These are phyloP conservation scores for Ceratocystis diversiconidia DNA, from an alignment of 2,329 filamentous ascomycete genomes.

Conservation along the genomic window DNA sequence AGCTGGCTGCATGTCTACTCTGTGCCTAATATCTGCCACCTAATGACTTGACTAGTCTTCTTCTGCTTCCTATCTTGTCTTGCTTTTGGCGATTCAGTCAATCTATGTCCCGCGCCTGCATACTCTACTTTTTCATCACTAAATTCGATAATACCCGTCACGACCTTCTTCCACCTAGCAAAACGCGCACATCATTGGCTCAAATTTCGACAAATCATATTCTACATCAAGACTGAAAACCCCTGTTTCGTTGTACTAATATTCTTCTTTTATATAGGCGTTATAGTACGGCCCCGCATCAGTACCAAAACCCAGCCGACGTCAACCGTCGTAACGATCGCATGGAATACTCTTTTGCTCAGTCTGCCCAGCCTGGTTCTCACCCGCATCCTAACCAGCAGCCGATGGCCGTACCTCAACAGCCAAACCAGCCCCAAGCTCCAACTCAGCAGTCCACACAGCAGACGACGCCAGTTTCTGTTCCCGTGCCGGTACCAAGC, in stretches of 20 bases:
- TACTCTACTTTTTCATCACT: neutral
- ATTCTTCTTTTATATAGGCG: slow-evolving; percentile 6
- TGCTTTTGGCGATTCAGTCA: neutral
- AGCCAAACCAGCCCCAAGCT: slow-evolving; percentile 1
- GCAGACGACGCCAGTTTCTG: slow-evolving; percentile 2
- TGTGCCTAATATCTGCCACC: neutral
- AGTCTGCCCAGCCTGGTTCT: slow-evolving; percentile 27
- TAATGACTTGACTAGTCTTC: neutral
- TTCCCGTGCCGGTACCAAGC: slow-evolving; percentile 20
- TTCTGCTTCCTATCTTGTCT: neutral
- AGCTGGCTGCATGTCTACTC: neutral
- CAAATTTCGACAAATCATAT: neutral
- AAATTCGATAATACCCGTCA: neutral
- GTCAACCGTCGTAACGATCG: slow-evolving; percentile 30
- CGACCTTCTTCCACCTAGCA: neutral
- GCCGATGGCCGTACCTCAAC: slow-evolving; percentile 31
- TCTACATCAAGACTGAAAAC: neutral
- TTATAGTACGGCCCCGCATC: slow-evolving; percentile 25
- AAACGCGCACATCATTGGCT: neutral
- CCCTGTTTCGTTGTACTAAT: neutral
- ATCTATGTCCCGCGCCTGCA: neutral
- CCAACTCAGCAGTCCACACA: neutral
- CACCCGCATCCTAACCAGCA: slow-evolving; percentile 30
- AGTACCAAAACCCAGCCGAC: slow-evolving; percentile 36
- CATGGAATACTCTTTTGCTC: slow-evolving; percentile 31